Base-by-base conservation (phyloP, 495 filamentous ascomycete genomes). In the Evansstolkia leycettana region DNA sequence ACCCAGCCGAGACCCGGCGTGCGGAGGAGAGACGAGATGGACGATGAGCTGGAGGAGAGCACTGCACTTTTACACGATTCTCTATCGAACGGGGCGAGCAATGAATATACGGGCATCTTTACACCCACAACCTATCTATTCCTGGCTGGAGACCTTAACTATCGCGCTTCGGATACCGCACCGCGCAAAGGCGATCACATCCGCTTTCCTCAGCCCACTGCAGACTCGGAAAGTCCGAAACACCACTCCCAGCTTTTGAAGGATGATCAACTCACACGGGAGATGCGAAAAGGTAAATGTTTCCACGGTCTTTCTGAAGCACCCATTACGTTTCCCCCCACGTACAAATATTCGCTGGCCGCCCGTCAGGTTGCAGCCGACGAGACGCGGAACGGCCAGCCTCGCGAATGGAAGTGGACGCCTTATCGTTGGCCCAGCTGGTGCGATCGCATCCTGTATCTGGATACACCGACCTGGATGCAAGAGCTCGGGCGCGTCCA, bases 121-220 rank as follows among this genome's bases (percentile, higher is more conserved):
- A 70, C 71, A 18, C 76, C 83, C 1, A 69, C 69, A 6, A 71
- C 76, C n/a, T 76, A 89, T 48, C 58, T 94, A 16, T 90, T 95
- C 54, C 48, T 98, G 20, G 76, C 80, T 1, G 90, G 90, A 31
- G 90, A 98, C 56, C 70, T 98, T 34, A 98, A 98, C 62, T 98
- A 98, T 60, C 82, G 90, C 44, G 87, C 88, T 8, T 69, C 71
- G 6, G 59, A 70, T 47, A 62, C 57, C 0, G 51, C 67, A 0
- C 90, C 90, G 0, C 42, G 50, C 0, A 55, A 66, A 2, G 46
- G 52, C 0, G 72, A 78, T 37, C 45, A 64, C 17, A 38, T 61
- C 5, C 56, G 61, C 0, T 92, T 78, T 43, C 73, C 80, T 4
- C 75, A 82, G 46, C 72, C 74, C 0, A 48, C 59, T 20, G 65